Conservation (phyloP, 306 rosid species). For the Sophora flavescens region DNA sequence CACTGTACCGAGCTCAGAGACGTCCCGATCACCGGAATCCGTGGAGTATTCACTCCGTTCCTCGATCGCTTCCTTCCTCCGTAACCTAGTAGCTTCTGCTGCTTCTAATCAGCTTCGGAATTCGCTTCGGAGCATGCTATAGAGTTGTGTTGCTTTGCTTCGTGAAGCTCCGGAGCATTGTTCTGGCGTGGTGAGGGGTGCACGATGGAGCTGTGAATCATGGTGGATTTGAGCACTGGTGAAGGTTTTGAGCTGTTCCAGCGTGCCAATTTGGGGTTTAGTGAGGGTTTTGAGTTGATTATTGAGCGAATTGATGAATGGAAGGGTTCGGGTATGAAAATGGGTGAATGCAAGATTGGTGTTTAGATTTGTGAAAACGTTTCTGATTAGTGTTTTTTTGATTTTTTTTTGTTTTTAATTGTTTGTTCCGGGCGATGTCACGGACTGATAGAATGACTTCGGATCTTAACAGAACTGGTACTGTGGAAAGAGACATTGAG, state of each 20-base stretch:
- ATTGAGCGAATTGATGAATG: constrained; percentile 63
- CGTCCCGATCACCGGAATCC: constrained; percentile 60
- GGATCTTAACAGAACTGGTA: constrained; percentile 91
- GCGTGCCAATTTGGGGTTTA: constrained; percentile 50
- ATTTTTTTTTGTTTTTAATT: not conserved
- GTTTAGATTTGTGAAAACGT: constrained; percentile 61
- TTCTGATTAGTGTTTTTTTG: constrained; percentile 47
- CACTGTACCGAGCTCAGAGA: constrained; percentile 51
- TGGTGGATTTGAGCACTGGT: constrained; percentile 65
- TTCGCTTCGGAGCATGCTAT: constrained; percentile 12
- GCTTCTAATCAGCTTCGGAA: constrained; percentile 35
- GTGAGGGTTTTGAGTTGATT: constrained; percentile 50
- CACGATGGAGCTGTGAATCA: constrained; percentile 54
- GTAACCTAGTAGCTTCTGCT: constrained; percentile 39
- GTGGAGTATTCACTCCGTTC: constrained; percentile 33
- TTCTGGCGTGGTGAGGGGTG: constrained; percentile 34
- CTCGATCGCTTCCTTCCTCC: constrained; percentile 55
- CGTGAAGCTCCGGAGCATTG: constrained; percentile 48
- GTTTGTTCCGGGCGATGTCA: constrained; percentile 56
- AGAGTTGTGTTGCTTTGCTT: not conserved
- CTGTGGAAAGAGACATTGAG: constrained; percentile 90
- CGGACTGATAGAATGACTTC: constrained; percentile 82
- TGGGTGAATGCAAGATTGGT: constrained; percentile 58
- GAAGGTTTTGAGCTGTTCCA: constrained; percentile 55
- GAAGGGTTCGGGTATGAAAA: constrained; percentile 73